Evolutionary conservation across 148 eudicot species (phyloP).

Genomic region (Drosera capensis): DNA sequence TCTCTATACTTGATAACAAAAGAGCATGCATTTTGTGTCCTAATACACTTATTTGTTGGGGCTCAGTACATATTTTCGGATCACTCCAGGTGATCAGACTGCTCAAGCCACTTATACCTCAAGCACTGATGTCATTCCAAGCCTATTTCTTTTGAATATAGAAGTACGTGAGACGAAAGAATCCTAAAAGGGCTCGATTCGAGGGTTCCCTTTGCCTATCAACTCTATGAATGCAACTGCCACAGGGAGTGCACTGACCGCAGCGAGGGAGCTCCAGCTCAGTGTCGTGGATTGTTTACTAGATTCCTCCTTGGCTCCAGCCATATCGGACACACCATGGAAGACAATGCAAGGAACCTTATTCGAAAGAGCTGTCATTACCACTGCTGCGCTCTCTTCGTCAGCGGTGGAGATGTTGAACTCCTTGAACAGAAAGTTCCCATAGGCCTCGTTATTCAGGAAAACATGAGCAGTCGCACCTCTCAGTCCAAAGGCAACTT

Average conservation of each 20-base stretch:
- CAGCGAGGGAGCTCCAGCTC: slow-evolving; percentile 23
- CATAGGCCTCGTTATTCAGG: slow-evolving; percentile 34
- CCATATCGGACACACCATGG: slow-evolving; percentile 45
- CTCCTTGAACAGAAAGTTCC: slow-evolving; percentile 25
- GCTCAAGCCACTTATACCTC: too few relatives aligned
- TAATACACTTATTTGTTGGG: too few relatives aligned
- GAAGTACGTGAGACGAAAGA: too few relatives aligned
- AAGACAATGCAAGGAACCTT: slow-evolving; percentile 40
- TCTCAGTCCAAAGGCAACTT: slow-evolving; percentile 27
- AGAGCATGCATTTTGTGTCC: too few relatives aligned
- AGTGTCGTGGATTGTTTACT: neutral
- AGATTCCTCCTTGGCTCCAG: slow-evolving; percentile 23
- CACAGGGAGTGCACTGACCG: slow-evolving; percentile 32
- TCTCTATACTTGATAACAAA: too few relatives aligned
- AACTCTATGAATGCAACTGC: slow-evolving; percentile 32
- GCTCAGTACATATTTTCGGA: too few relatives aligned
- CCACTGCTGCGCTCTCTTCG: slow-evolving; percentile 50
- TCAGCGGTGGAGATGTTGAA: slow-evolving; percentile 39
- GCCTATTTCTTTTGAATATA: too few relatives aligned
- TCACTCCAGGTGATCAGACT: too few relatives aligned
- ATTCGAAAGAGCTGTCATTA: slow-evolving; percentile 32
- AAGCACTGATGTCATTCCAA: too few relatives aligned
- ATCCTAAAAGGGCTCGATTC: too few relatives aligned
- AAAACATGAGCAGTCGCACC: slow-evolving; percentile 37
- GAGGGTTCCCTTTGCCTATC: slow-evolving; percentile 4